Percentiles rank a stretch among this genome's conserved stretches.
Evolutionary conservation across 805 yeast species (phyloP).

Genomic region (Isabelozyma heimii): DNA sequence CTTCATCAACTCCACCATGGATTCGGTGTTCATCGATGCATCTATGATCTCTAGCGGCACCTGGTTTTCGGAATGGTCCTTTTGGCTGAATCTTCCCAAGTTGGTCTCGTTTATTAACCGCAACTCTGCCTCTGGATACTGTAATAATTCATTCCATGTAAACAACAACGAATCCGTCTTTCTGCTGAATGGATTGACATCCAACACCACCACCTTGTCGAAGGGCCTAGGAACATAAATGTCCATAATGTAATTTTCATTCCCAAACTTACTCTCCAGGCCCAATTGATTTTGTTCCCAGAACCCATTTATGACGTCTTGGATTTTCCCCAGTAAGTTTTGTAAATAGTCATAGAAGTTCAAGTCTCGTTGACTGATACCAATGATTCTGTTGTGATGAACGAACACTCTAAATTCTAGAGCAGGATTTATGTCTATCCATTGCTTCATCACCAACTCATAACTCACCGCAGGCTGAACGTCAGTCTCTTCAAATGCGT

Average conservation of each 20-base stretch:
- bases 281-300: conserved; percentile 38
- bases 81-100: conserved; percentile 70
- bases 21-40: conserved; percentile 66
- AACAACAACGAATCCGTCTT: conserved; percentile 76
- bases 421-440: conserved; percentile 85
- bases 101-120: conserved; percentile 69
- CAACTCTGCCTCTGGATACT: conserved; percentile 31
- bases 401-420: conserved; percentile 90
- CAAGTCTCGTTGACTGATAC: conserved; percentile 81
- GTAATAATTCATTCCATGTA: conserved; percentile 76
- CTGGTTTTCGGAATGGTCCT: conserved; percentile 84
- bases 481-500: conserved; percentile 46
- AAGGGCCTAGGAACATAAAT: conserved; percentile 79
- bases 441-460: conserved; percentile 76
- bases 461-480: conserved; percentile 27
- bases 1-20: conserved; percentile 66
- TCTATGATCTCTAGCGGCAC: conserved; percentile 91
- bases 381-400: conserved; percentile 58
- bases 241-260: conserved; percentile 61
- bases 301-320: conserved; percentile 51
- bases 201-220: conserved; percentile 65
- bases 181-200: conserved; percentile 81
- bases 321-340: conserved; percentile 47
- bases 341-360: conserved; percentile 74
- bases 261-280: conserved; percentile 7